These are phyloP conservation scores for Acer campestre DNA, from an alignment of 345 rosid species.

Conservation along the genomic window DNA sequence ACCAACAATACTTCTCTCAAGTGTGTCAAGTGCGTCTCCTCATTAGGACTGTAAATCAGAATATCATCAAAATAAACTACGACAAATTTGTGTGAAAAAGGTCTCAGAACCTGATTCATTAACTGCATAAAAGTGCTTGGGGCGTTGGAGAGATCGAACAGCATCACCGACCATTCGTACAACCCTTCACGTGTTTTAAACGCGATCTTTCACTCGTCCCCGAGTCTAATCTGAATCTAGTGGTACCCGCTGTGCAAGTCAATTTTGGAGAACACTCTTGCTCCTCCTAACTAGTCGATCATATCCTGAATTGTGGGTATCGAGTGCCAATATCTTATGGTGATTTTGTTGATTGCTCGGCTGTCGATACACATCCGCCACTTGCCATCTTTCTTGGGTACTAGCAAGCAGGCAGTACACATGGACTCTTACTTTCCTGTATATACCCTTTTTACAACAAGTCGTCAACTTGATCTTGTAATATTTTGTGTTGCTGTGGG, in stretches of 20 bases:
- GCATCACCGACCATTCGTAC: not conserved
- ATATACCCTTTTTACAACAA: not conserved
- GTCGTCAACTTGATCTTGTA: constrained; percentile 8
- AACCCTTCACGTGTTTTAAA: not conserved
- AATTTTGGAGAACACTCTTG: too few species aligned
- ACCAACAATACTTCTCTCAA: too few species aligned
- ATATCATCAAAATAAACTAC: not conserved
- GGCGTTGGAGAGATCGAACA: not conserved
- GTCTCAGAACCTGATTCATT: not conserved
- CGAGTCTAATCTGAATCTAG: too few species aligned
- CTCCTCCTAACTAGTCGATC: too few species aligned
- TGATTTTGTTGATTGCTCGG: too few species aligned
- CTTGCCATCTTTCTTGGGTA: not conserved
- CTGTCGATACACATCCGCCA: not conserved
- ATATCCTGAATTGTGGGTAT: too few species aligned
- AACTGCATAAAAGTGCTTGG: not conserved
- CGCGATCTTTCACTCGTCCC: too few species aligned
- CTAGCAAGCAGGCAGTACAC: constrained; percentile 8
- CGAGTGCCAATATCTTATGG: too few species aligned
- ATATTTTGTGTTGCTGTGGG: not conserved
- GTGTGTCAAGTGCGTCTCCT: too few species aligned
- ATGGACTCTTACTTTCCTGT: constrained; percentile 12
- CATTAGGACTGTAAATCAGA: not conserved
- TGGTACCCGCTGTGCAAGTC: too few species aligned
- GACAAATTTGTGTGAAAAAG: not conserved